Conservation (phyloP, 306 rosid genomes). For the Cucurbita ficifolia region DNA sequence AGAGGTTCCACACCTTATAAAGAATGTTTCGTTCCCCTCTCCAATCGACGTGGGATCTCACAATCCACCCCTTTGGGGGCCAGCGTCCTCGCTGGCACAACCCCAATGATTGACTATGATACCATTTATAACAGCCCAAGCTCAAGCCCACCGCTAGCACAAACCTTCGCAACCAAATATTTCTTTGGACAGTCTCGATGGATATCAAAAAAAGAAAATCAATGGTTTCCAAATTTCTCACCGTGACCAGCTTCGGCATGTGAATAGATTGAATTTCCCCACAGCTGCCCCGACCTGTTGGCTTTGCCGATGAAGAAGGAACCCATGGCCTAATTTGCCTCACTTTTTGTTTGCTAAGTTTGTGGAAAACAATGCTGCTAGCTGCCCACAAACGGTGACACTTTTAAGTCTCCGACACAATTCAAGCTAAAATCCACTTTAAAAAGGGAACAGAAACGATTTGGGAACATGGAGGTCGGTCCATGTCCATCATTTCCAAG, state of each 20-base stretch:
- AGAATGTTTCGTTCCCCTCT: no score
- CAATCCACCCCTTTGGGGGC: no score
- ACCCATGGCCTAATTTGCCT: constrained; percentile 27
- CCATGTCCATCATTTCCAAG: background rate
- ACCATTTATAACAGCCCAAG: no score
- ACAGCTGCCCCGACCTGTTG: constrained; percentile 22
- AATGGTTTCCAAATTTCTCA: constrained; percentile 11
- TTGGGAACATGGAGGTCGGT: background rate
- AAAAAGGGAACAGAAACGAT: background rate
- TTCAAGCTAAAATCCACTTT: background rate
- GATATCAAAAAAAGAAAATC: background rate
- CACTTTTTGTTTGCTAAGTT: constrained; percentile 28
- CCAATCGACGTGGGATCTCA: no score
- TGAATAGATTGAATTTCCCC: constrained; percentile 43
- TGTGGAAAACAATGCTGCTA: constrained; percentile 33
- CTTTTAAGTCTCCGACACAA: background rate
- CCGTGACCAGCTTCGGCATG: constrained; percentile 26
- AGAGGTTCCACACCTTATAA: no score
- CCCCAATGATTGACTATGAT: no score
- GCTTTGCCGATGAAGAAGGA: constrained; percentile 22
- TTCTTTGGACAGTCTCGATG: background rate
- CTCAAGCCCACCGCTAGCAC: no score
- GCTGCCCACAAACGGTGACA: constrained; percentile 17
- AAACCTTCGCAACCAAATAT: background rate
- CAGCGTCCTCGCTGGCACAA: no score